Evolutionary conservation across 1,284 basidiomycete species (phyloP).

Genomic region (Apiotrichum montevideense): DNA sequence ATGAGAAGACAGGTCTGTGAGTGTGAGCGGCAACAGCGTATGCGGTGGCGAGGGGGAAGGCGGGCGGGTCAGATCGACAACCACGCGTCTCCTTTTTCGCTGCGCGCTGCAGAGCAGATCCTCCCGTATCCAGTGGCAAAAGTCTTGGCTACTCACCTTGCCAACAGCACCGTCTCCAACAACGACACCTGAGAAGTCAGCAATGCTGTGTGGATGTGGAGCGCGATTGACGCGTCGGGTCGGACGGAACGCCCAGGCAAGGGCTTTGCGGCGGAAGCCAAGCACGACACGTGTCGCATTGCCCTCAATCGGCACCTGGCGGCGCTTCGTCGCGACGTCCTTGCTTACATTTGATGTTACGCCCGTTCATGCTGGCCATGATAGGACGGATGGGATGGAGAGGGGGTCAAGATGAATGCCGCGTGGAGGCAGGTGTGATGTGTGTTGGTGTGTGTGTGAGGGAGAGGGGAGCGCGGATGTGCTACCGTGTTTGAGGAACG

Average conservation of each 20-base stretch:
- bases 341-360: slow-evolving; percentile 22
- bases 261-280: no score
- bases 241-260: no score
- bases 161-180: slow-evolving; percentile 99
- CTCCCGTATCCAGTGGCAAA: no score
- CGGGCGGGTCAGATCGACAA: background rate
- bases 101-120: background rate
- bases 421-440: background rate
- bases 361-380: slow-evolving; percentile 14
- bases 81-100: no score
- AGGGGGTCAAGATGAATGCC: background rate
- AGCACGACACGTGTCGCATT: no score
- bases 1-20: slow-evolving; percentile 90
- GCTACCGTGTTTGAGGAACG: no score
- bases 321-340: background rate
- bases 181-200: slow-evolving; percentile 58
- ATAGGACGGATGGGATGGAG: background rate
- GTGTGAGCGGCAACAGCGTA: background rate
- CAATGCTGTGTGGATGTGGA: background rate
- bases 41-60: background rate
- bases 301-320: no score
- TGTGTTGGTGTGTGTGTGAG: background rate
- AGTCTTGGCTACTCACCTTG: slow-evolving; percentile 60
- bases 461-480: background rate
- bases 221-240: no score